These are phyloP conservation scores for Suillus decipiens DNA, from an alignment of 768 basidiomycete genomes.

Conservation along the genomic window DNA sequence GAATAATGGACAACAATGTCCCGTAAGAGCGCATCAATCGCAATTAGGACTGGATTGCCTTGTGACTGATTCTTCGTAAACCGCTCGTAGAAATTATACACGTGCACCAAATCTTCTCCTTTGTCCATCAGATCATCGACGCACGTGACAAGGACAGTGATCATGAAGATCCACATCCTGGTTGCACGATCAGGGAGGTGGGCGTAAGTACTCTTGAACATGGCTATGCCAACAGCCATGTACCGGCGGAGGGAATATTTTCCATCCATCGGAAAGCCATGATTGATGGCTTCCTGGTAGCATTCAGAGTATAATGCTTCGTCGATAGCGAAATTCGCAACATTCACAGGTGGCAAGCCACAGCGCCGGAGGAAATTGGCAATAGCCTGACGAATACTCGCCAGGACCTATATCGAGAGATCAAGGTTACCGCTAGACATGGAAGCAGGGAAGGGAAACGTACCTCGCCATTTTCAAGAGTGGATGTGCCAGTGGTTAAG, in stretches of 20 bases:
- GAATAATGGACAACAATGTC: no score
- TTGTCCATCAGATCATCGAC: not conserved
- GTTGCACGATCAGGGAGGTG: not conserved
- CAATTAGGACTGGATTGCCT: slow-evolving; percentile 30
- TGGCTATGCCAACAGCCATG: slow-evolving; percentile 27
- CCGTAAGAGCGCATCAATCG: slow-evolving; percentile 20
- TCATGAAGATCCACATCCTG: not conserved
- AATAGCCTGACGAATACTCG: not conserved
- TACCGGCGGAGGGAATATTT: slow-evolving; percentile 19
- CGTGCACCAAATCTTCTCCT: slow-evolving; percentile 17
- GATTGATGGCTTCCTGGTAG: slow-evolving; percentile 16
- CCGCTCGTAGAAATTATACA: slow-evolving; percentile 32
- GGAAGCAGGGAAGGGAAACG: no score
- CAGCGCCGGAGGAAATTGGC: not conserved
- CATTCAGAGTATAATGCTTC: slow-evolving; percentile 11
- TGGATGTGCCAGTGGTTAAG: no score
- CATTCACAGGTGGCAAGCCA: not conserved
- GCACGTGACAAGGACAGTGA: not conserved
- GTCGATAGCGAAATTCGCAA: not conserved
- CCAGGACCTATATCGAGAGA: not conserved
- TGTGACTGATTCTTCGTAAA: slow-evolving; percentile 29
- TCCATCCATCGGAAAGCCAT: slow-evolving; percentile 25
- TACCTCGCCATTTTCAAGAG: no score
- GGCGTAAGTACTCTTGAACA: not conserved
- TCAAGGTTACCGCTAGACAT: no score